Evolutionary conservation across 495 filamentous ascomycete genomes (phyloP), one percentile per base, ranked within the genome.

Genomic region (Eremomyces bilateralis): DNA sequence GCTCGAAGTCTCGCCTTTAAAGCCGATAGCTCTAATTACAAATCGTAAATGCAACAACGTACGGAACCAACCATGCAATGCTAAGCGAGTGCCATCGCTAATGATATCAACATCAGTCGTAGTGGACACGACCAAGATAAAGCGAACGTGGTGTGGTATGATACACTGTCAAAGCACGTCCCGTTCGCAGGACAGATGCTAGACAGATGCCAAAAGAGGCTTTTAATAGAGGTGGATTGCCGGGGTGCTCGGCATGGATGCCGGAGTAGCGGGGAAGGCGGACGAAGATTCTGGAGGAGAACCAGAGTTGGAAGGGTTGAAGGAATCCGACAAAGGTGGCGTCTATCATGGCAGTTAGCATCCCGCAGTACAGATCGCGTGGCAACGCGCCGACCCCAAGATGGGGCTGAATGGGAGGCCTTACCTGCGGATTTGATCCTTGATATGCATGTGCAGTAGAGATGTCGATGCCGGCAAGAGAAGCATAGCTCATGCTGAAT

Each of bases 291-390:
- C 66, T 55, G 53, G 60, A 48, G 54, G 76, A 58, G 47, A 74
- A 62, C 56, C 72, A 58, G 47, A 59, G 53, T 36, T 58, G 36
- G 80, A 84, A 46, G 73, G 71, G 42, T 84, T 78, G 54, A 76
- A 80, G 13, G 76, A 73, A 42, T 82, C 76, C 45, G 73, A 73
- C 47, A 90, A 68, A 48, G 81, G 69, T 57, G 82, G 82, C 58
- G 83, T 85, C 80, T 90, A 64, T 40, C 31, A 40, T 13, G 24
- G 24, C 13, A 8, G 24, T 27, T 27, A 27, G 24, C 24, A 27
- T n/a, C n/a, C n/a, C n/a, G n/a, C n/a, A n/a, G n/a, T n/a, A 27
- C 24, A 8, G 24, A 27, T 8, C 8, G 13, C 24, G 24, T 8
- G 13, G 6, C 24, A 27, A 13, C 6, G 13, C 13, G 24, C 13